Conservation (phyloP, 2,329 filamentous ascomycete genomes). For the Calonectria hawksworthii region DNA sequence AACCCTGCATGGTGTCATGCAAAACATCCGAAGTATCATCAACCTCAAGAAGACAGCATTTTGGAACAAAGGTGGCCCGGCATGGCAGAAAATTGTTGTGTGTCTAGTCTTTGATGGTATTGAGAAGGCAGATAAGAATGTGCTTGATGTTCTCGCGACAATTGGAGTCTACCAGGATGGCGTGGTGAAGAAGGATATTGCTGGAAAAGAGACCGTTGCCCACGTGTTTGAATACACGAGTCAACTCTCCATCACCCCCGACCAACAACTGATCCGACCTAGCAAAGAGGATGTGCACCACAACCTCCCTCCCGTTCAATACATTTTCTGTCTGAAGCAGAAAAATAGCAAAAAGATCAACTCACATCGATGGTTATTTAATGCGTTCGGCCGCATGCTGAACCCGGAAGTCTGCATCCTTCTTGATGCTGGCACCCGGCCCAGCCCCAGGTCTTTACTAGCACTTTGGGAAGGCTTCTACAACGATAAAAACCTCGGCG, state of each 20-base stretch:
- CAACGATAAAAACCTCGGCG: background rate
- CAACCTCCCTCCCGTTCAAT: background rate
- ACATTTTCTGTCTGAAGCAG: constrained; percentile 1
- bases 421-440: background rate
- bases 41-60: constrained; percentile 2
- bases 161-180: background rate
- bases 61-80: constrained; percentile 4
- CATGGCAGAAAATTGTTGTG: constrained; percentile 1
- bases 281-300: background rate
- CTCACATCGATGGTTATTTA: background rate
- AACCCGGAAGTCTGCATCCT: background rate
- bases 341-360: constrained; percentile 7
- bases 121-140: background rate
- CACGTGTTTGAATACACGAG: constrained; percentile 2
- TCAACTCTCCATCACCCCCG: background rate
- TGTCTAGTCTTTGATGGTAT: background rate
- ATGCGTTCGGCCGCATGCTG: constrained; percentile 1
- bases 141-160: background rate
- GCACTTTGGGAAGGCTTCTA: background rate
- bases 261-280: background rate
- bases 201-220: background rate
- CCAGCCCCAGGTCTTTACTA: background rate
- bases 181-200: background rate
- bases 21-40: constrained; percentile 5
- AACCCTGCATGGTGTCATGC: background rate